Evolutionary conservation across 2,329 filamentous ascomycete genomes (phyloP), one percentile per base, ranked within the genome.

Genomic region (Xylaria sp.): DNA sequence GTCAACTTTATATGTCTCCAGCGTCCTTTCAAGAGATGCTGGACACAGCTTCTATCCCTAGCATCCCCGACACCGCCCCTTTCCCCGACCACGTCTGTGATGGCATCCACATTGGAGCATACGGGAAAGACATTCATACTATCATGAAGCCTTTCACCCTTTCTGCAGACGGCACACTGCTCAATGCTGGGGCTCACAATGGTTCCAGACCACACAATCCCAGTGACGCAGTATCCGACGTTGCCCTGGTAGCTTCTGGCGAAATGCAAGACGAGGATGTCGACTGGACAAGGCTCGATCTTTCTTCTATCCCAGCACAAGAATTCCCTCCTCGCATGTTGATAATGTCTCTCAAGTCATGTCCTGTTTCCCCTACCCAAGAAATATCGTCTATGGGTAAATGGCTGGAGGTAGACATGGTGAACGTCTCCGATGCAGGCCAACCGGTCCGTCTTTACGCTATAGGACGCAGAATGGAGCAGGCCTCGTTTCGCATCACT

Each of bases 381-480:
- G 56, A 25, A 28, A 1, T 13, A 4, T 34, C 28, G 18, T 23
- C 8, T 37, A 37, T 37, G 1, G 34, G 34, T 37, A 60, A 60
- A 20, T 68, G 65, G 65, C 20, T 64, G 8, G 18, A 41, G 8
- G 60, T 51, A n/a, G 12, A 50, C 15, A 18, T 50, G 12, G 32
- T 9, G 9, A 39, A 20, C 13, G 1, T 10, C 12, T 6, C 39
- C 2, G 23, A 56, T 2, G 34, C 20, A 10, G 9, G 3, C 13
- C 2, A 39, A 12, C 13, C 25, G 9, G 23, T 15, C 2, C 23
- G n/a, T 25, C 48, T 69, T n/a, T 48, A 61, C 44, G 66, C 62
- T 39, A n/a, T 58, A 23, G 54, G 25, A 9, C 48, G 54, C 12
- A 28, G 10, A n/a, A 13, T 20, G 37, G 59, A 63, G 15, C 37